Evolutionary conservation across 768 basidiomycete species (phyloP).

Genomic region (Ephemerocybe angulata): DNA sequence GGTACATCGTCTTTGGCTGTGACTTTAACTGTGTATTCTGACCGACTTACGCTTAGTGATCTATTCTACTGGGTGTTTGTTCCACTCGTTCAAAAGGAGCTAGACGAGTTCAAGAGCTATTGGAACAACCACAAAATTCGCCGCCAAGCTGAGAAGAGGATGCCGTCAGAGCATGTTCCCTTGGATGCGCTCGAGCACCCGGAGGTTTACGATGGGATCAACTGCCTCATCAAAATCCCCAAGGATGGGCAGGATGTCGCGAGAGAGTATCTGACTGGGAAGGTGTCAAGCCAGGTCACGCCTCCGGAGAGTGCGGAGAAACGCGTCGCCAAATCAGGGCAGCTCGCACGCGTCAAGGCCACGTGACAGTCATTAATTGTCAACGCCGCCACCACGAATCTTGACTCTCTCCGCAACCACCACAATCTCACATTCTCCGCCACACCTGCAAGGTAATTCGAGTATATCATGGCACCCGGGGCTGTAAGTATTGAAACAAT

Average conservation of each 20-base stretch:
- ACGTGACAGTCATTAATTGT: constrained; percentile 1
- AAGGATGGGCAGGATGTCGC: too few species aligned
- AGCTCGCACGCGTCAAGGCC: neutral
- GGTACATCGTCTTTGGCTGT: constrained; percentile 10
- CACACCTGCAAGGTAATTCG: neutral
- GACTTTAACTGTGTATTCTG: neutral
- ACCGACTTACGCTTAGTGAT: constrained; percentile 12
- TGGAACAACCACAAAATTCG: constrained; percentile 30
- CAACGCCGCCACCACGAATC: neutral
- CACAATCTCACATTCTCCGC: neutral
- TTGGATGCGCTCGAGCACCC: constrained; percentile 18
- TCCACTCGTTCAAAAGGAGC: constrained; percentile 24
- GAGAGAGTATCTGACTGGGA: too few species aligned
- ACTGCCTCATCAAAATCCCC: constrained; percentile 15
- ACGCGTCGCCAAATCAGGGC: neutral
- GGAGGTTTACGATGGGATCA: constrained; percentile 4
- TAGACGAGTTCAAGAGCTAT: constrained; percentile 24
- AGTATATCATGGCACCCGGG: neutral
- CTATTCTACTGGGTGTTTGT: constrained; percentile 33
- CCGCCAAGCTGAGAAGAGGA: constrained; percentile 18
- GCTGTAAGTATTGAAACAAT: neutral
- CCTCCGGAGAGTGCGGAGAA: too few species aligned
- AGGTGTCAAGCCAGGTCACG: too few species aligned
- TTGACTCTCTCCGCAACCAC: neutral
- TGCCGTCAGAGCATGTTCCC: constrained; percentile 30